Evolutionary conservation across 2,329 filamentous ascomycete species (phyloP).

Genomic region (Cladophialophora carrionii): DNA sequence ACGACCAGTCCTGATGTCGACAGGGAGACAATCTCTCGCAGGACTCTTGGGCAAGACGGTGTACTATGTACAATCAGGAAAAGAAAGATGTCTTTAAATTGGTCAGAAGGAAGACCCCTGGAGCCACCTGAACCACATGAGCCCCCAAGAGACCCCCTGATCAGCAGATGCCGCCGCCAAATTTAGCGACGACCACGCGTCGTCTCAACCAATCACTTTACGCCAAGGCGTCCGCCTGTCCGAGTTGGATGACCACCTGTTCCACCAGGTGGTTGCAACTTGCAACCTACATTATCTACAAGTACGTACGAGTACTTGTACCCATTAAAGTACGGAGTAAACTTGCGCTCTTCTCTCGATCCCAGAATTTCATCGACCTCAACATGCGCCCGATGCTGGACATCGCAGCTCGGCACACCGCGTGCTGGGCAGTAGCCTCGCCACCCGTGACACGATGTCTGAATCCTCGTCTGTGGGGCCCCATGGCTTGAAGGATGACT

Average conservation of each 20-base stretch:
- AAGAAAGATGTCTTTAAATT: slow-evolving; percentile 6
- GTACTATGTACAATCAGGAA: slow-evolving; percentile 8
- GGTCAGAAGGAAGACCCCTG: not conserved
- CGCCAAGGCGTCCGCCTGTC: not conserved
- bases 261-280: not conserved
- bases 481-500: not conserved
- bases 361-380: not conserved
- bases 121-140: not conserved
- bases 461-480: not conserved
- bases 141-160: slow-evolving; percentile 8
- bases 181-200: slow-evolving; percentile 2
- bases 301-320: not conserved
- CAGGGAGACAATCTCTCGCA: not conserved
- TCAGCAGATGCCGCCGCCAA: not conserved
- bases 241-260: not conserved
- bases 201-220: slow-evolving; percentile 2
- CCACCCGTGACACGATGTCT: not conserved
- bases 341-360: not conserved
- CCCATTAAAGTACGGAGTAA: not conserved
- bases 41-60: not conserved
- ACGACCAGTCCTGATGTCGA: not conserved
- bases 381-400: not conserved
- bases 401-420: not conserved
- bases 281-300: not conserved
- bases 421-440: not conserved